phyloP scores from a whole-genome alignment of 352 stramenopile genomes.

The Bremia lactucae region DNA sequence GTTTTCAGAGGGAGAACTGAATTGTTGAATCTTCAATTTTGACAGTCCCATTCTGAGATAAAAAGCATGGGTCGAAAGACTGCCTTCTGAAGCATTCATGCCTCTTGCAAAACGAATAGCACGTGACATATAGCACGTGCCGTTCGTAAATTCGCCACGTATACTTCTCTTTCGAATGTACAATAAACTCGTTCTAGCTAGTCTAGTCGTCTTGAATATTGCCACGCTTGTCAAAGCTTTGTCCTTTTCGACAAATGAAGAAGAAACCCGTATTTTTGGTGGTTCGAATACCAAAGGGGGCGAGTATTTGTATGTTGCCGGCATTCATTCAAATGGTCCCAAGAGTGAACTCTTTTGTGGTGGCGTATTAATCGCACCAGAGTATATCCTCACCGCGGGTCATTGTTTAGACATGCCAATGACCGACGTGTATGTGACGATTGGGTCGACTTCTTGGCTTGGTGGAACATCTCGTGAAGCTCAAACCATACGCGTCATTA shows the following conservation, averaged over 20 bases:
- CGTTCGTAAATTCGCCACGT: too few relatives aligned
- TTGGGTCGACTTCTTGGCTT: neutral
- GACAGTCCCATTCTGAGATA: too few relatives aligned
- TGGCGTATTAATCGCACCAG: conserved; percentile 32
- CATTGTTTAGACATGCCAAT: conserved; percentile 32
- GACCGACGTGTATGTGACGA: neutral
- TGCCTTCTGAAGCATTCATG: too few relatives aligned
- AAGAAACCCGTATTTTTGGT: conserved; percentile 2
- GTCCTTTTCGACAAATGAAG: neutral
- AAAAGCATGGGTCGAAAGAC: too few relatives aligned
- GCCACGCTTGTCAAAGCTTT: too few relatives aligned
- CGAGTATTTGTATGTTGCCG: conserved; percentile 1
- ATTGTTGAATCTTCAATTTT: too few relatives aligned
- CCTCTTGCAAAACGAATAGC: too few relatives aligned
- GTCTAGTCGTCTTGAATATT: too few relatives aligned
- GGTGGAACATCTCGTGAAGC: neutral
- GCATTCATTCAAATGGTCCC: neutral
- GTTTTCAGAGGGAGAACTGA: too few relatives aligned
- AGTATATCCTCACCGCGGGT: conserved; percentile 45
- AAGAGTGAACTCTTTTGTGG: conserved; percentile 26
- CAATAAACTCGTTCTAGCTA: too few relatives aligned
- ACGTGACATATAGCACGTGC: too few relatives aligned
- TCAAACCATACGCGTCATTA: conserved; percentile 1
- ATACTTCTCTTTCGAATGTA: too few relatives aligned
- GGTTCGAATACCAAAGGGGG: neutral